Evolutionary conservation across 306 rosid species (phyloP), one percentile per base, ranked within the genome.

Genomic region (Luffa acutangula): DNA sequence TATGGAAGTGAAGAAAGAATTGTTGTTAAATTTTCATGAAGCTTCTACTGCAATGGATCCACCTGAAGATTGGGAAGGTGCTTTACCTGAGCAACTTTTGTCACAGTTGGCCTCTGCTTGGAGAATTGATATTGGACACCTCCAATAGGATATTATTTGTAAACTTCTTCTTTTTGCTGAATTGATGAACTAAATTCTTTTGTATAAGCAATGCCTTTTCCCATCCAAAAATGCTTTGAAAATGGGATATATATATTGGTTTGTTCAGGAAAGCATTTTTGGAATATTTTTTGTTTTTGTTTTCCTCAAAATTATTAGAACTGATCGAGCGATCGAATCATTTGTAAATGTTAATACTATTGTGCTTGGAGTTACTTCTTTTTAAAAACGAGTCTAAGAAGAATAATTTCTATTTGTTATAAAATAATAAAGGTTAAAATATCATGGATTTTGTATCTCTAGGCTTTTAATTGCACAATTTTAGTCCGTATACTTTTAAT

Each of bases 21-120:
- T 95, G 51, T 72, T 95, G 51, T 82, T 90, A 83, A 95, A 89
- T 85, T 85, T 95, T 76, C 90, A 92, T 64, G 98, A 95, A 84
- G 93, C 97, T 83, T 91, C 96, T 9, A 60, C 84, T 57, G 52
- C 91, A 31, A 85, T 88, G 84, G 97, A 91, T 78, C 83, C 87
- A 41, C 84, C 91, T 14, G 98, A 92, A 83, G 96, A 89, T 59
- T 93, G 99, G 97, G 99, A 95, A 83, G 97, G 99, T 63, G 87
- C 83, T 31, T 83, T 78, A 37, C 94, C 99, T 9, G 92, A 91
- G 79, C 97, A 95, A 75, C 93, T 95, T 66, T 62, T 90, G 76
- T 85, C 92, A 82, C 99, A 95, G 81, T 81, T 95, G 80, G 99
- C 99, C 18, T 88, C 96, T 71, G 87, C 93, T 63, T 95, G 97